Evolutionary conservation across 2,329 filamentous ascomycete species (phyloP), one percentile per base, ranked within the genome.

Genomic region (Diplodia seriata): DNA sequence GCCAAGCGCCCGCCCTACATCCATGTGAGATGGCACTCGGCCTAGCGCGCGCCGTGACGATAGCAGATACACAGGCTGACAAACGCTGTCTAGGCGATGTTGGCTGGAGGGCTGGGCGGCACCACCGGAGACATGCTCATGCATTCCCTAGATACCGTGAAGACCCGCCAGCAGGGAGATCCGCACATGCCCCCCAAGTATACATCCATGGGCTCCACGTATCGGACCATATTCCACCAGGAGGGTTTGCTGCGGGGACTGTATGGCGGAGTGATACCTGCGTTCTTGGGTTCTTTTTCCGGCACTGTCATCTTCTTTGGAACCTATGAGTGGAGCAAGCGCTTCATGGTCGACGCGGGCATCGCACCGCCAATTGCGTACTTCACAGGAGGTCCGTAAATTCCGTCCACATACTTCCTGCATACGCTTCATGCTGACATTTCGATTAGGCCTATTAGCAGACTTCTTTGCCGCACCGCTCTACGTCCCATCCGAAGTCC

Each of bases 61-160:
- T 56, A 3, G 36, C 12, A 43, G 36, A 23, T 47, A 53, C 47
- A 50, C 51, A 49, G 36, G 59, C 59, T 59, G 62, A 66, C 49
- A 15, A 38, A 20, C 53, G 43, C 26, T 54, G n/a, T 72, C 26
- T 67, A 97, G 93, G 90, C 91, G 78, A 99, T 98, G 94, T 85
- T 99, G 75, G 95, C 95, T 40, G 95, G 95, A 76, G 95, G 94
- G 69, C 84, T 96, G 65, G 95, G 96, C 76, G 95, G 95, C 65
- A 94, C 92, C 18, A 96, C 91, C 67, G 95, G 96, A 69, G 95
- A 99, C 80, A 91, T 99, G 86, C 84, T 99, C 72, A 99, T 99
- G 95, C 95, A 99, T 82, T 98, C 94, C 55, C 87, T 99, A 76
- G 95, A 99, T 80, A 99, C 95, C 0, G 95, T 99, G 74, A 99